phyloP scores from a whole-genome alignment of 306 rosid species.

The Sindora glabra region DNA sequence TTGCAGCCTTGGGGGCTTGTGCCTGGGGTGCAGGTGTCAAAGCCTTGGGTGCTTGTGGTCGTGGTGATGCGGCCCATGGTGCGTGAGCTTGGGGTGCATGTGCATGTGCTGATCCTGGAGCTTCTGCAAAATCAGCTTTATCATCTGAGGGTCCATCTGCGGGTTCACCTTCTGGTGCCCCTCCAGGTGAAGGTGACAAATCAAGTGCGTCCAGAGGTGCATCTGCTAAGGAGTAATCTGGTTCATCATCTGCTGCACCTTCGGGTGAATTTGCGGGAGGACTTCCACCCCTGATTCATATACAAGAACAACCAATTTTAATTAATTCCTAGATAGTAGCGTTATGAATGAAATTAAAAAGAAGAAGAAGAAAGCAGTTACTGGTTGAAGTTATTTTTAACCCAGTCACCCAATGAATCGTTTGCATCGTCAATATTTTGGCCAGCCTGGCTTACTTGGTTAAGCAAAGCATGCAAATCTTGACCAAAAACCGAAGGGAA shows the following conservation, averaged over 20 bases:
- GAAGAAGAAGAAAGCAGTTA: too few species aligned
- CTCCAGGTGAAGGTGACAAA: background rate
- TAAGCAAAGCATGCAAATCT: background rate
- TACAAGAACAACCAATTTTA: background rate
- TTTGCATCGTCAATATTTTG: background rate
- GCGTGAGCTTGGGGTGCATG: background rate
- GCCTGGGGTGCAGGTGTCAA: too few species aligned
- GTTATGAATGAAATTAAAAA: too few species aligned
- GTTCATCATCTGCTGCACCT: background rate
- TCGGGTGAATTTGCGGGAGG: background rate
- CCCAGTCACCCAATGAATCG: background rate
- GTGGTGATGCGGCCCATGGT: background rate
- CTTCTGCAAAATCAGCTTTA: background rate
- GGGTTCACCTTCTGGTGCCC: background rate
- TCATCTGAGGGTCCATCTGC: background rate
- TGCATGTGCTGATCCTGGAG: background rate
- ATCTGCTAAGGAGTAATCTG: background rate
- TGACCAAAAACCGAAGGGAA: constrained; percentile 10
- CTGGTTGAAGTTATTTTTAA: too few species aligned
- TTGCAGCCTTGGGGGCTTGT: background rate
- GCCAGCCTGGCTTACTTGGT: background rate
- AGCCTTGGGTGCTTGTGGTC: background rate
- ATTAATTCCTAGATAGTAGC: too few species aligned
- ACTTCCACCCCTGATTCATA: background rate
- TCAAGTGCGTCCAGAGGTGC: too few species aligned